Evolutionary conservation across 1,139 yeast species (phyloP), one percentile per base, ranked within the genome.

Genomic region (Lizanozyma gosingica): DNA sequence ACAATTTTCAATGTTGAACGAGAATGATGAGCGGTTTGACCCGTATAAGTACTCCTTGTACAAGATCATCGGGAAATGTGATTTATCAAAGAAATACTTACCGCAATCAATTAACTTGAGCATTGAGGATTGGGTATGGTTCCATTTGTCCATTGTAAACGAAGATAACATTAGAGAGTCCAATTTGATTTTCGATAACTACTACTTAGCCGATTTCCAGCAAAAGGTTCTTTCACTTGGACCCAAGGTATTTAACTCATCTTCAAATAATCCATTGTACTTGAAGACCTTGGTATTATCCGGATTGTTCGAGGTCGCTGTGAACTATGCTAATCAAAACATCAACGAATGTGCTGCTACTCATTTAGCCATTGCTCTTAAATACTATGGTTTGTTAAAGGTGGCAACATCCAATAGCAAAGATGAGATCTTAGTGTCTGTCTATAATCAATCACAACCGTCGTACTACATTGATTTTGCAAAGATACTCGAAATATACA

Each of bases 101-200:
- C 94, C 96, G 2, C 67, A 73, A 18, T 56, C 66, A 1, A 82
- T 92, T 38, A 80, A 90, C 36, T 63, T 80, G 37, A 85, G 94
- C 45, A 77, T 90, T 40, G 98, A 92, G 59, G 98, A 92, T 61
- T 92, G 98, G 98, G 62, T 90, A 41, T 92, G 98, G 99, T 77
- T 85, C 56, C 97, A 92, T 60, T 71, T 92, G 43, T 75, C 81
- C 54, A 69, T 90, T 29, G 77, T 84, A 15, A 78, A 81, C 44
- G 94, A 84, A 51, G 70, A 66, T 39, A 60, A 59, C 35, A 56
- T 55, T 37, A 42, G 40, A 1, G 63, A 63, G 8, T 59, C 67
- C 17, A 74, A 69, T 43, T 74, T 83, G 37, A 67, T 78, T 8
- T 82, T 78, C 56, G 96, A 86, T 51, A 74, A 76, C 47, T 92